Evolutionary conservation across 345 rosid genomes (phyloP), one percentile per base, ranked within the genome.

Genomic region (Geranium brycei): DNA sequence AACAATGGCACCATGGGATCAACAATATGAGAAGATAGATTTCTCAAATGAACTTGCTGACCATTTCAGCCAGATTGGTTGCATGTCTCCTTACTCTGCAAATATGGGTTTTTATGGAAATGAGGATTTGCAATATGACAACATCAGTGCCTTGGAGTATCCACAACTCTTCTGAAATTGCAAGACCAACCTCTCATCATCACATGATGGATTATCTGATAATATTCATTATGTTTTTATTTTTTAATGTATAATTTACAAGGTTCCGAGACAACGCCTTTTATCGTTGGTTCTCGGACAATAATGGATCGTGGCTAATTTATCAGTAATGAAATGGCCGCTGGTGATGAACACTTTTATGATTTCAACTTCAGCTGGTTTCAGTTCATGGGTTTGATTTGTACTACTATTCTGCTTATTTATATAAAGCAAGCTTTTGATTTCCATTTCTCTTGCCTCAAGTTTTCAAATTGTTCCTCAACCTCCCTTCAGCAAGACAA

Each of bases 211-310:
- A n/a, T 71, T 59, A 66, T 71, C 67, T 58, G 67, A 19, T 61
- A 56, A n/a, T 58, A 57, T 4, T 35, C 28, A 60, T 19, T 10
- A 23, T 23, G 18, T 17, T 15, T 23, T 35, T 35, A 35, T 35
- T 35, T 7, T 0, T 35, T 4, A 4, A 35, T 35, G 10, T 23
- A 35, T 35, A 35, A 4, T 35, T 7, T 19, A 59, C 15, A 67
- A 64, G 60, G 51, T 72, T 72, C 76, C 82, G 73, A 77, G 86
- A 76, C 80, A 64, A 75, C 81, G 62, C 83, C 66, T 83, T 83
- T 85, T 85, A 76, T 64, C 59, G 87, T 81, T 76, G 62, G 75
- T 62, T 81, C 84, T 81, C 77, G 62, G 41, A 35, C 5, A 7
- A 35, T 64, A 70, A 56, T 19, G 17, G 18, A 55, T 38, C 11